A percentile compares a stretch with the other conserved stretches of the same genome.
phyloP scores from a whole-genome alignment of 2,329 filamentous ascomycete species.

The Cladosporium sp. region DNA sequence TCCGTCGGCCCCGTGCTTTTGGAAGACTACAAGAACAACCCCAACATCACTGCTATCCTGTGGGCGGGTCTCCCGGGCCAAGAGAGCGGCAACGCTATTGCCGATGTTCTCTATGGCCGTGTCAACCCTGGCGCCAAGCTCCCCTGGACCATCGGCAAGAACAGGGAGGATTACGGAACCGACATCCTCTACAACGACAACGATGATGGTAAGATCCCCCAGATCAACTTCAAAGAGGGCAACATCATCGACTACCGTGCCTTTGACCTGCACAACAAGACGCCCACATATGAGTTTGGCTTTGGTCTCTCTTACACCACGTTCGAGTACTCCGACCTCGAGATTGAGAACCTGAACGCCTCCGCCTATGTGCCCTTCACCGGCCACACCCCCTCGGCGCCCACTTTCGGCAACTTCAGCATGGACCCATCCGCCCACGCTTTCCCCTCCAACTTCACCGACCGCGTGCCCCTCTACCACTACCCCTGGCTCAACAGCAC shows the following conservation, averaged over 20 bases:
- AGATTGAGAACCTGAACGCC: conserved; percentile 42
- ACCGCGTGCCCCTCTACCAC: conserved; percentile 50
- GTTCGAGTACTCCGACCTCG: conserved; percentile 63
- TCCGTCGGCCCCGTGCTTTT: conserved; percentile 72
- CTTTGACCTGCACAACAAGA: conserved; percentile 50
- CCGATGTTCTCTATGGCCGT: conserved; percentile 71
- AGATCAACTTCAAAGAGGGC: conserved; percentile 67
- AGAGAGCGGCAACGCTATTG: conserved; percentile 70
- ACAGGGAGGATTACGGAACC: conserved; percentile 60
- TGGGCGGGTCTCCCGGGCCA: conserved; percentile 76
- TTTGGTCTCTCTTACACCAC: conserved; percentile 72
- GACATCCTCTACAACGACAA: conserved; percentile 61
- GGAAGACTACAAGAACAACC: conserved; percentile 64
- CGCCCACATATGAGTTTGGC: conserved; percentile 72
- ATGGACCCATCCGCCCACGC: conserved; percentile 45
- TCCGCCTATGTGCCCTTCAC: conserved; percentile 54
- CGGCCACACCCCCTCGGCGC: conserved; percentile 58
- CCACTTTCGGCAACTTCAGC: conserved; percentile 59
- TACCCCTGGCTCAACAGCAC: conserved; percentile 66
- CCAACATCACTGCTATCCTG: conserved; percentile 74
- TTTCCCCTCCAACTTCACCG: conserved; percentile 58
- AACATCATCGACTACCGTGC: conserved; percentile 72
- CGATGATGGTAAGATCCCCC: conserved; percentile 58
- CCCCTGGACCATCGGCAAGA: conserved; percentile 71
- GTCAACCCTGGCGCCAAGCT: conserved; percentile 69